Conservation (phyloP, 108 stramenopile species). For the Nannochloropsis salina region DNA sequence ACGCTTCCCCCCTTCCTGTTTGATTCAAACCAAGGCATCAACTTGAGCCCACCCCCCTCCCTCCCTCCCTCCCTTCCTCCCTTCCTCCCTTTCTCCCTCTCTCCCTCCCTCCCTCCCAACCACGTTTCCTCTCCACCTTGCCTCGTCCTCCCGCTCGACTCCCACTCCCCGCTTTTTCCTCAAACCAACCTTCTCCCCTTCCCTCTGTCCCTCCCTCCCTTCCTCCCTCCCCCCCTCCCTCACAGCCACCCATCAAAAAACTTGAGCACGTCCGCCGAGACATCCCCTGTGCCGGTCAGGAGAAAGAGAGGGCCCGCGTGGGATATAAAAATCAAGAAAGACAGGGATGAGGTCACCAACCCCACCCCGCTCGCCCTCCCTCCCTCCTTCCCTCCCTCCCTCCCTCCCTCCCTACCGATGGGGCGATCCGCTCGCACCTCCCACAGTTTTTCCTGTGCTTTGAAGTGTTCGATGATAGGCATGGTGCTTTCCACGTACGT, state of each 20-base stretch:
- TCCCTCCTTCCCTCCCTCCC: too few species aligned
- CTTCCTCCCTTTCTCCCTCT: neutral
- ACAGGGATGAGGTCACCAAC: too few species aligned
- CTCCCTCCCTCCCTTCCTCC: neutral
- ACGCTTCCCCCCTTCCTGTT: neutral
- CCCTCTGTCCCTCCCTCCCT: neutral
- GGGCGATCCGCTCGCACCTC: slow-evolving; percentile 36
- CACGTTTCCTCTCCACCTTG: neutral
- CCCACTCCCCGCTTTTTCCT: neutral
- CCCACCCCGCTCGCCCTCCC: too few species aligned
- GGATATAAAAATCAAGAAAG: too few species aligned
- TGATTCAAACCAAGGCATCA: neutral
- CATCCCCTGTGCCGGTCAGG: slow-evolving; percentile 95
- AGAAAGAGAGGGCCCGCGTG: slow-evolving; percentile 81
- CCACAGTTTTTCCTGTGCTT: slow-evolving; percentile 30
- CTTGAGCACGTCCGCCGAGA: slow-evolving; percentile 61
- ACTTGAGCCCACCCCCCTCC: neutral
- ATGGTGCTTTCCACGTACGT: slow-evolving; percentile 37
- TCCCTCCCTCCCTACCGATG: slow-evolving; percentile 26
- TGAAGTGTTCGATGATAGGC: slow-evolving; percentile 39
- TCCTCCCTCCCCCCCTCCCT: neutral
- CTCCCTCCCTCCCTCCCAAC: neutral
- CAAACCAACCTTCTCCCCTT: neutral
- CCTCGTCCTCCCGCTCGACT: neutral
- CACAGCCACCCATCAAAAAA: neutral